A percentile compares a stretch with the other conserved stretches of the same genome.
These are phyloP conservation scores for Gossypium anomalum DNA, from an alignment of 345 rosid genomes.

Conservation along the genomic window DNA sequence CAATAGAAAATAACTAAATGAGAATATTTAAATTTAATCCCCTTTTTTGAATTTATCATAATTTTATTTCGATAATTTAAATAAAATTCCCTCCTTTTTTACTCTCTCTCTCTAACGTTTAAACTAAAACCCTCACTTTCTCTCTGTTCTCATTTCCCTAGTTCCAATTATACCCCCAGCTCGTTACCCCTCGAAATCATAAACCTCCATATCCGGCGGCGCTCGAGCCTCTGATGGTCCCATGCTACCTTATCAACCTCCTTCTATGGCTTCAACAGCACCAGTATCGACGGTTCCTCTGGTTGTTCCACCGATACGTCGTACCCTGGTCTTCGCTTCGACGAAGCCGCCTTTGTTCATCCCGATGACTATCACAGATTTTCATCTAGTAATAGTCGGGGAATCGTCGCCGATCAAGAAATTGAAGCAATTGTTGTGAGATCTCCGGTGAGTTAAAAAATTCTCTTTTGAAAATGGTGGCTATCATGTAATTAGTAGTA, in stretches of 20 bases:
- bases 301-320: conserved; percentile 61
- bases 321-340: conserved; percentile 71
- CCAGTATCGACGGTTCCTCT: conserved; percentile 32
- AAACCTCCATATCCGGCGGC: conserved; percentile 44
- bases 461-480: not conserved
- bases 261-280: conserved; percentile 15
- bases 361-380: conserved; percentile 72
- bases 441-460: conserved; percentile 43
- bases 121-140: not conserved
- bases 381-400: conserved; percentile 23
- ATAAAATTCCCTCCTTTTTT: not conserved
- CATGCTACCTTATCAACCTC: conserved; percentile 33
- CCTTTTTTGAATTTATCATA: no score
- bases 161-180: not conserved
- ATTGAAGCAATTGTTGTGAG: conserved; percentile 61
- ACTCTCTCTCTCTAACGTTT: not conserved
- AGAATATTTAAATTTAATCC: no score
- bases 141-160: not conserved
- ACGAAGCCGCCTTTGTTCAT: conserved; percentile 74
- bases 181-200: no score
- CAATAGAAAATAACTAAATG: no score
- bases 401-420: conserved; percentile 45
- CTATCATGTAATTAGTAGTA: not conserved
- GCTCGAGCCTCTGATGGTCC: conserved; percentile 43
- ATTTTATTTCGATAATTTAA: no score